A percentile compares a stretch with the other conserved stretches of the same genome.
Evolutionary conservation across 2,329 filamentous ascomycete genomes (phyloP).

Genomic region (Paraphoma chrysanthemicola): DNA sequence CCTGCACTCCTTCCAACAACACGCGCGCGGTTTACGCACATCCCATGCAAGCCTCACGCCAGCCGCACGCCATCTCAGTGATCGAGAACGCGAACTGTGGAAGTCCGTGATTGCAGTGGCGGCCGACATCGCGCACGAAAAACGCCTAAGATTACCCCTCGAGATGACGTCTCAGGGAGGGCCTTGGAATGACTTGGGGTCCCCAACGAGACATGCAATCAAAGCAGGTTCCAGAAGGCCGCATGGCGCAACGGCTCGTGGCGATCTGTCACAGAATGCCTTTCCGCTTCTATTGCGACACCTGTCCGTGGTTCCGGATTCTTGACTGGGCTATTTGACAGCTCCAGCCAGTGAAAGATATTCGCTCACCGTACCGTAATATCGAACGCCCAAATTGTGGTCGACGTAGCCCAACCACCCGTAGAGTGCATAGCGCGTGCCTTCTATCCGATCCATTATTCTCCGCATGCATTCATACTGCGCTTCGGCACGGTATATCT

Average conservation of each 20-base stretch:
- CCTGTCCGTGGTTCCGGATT: constrained; percentile 20
- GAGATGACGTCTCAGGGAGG: constrained; percentile 2
- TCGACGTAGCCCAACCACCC: constrained; percentile 9
- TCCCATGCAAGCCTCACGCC: constrained; percentile 29
- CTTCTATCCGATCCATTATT: constrained; percentile 12
- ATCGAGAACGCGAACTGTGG: constrained; percentile 10
- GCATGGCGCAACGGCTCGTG: constrained; percentile 33
- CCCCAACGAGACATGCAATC: constrained; percentile 14
- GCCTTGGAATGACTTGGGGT: constrained; percentile 1
- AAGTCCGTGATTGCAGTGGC: constrained; percentile 1
- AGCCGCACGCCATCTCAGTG: constrained; percentile 18
- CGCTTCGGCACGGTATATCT: constrained; percentile 19
- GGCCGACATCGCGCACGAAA: constrained; percentile 22
- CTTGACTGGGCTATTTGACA: constrained; percentile 14
- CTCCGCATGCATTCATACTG: constrained; percentile 18
- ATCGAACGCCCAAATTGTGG: constrained; percentile 15
- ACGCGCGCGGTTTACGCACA: constrained; percentile 19
- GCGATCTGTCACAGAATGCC: constrained; percentile 23
- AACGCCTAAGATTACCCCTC: constrained; percentile 1
- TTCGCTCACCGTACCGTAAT: constrained; percentile 15
- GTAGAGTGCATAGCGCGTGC: constrained; percentile 7
- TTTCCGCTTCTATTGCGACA: constrained; percentile 10
- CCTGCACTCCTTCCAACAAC: constrained; percentile 10
- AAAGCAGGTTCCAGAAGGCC: constrained; percentile 36
- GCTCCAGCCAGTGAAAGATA: constrained; percentile 11